Conservation (phyloP, 2,329 filamentous ascomycete genomes). For the Lasiodiplodia gonubiensis region DNA sequence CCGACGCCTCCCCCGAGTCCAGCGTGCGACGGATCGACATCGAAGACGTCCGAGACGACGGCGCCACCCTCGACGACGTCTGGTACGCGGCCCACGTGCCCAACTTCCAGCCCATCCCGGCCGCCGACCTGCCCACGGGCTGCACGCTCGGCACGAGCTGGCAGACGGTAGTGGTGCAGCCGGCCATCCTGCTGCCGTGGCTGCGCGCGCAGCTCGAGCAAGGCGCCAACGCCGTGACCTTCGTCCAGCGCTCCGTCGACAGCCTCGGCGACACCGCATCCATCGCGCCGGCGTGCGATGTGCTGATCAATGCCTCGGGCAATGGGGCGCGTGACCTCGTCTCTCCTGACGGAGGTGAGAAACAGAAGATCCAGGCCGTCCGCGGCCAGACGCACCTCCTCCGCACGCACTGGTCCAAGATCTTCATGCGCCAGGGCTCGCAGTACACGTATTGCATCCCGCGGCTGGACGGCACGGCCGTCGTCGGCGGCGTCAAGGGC, state of each 20-base stretch:
- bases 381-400: slow-evolving; percentile 37
- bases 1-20: slow-evolving; percentile 29
- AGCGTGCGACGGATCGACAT: slow-evolving; percentile 31
- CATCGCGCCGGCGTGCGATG: slow-evolving; percentile 32
- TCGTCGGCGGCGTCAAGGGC: slow-evolving; percentile 37
- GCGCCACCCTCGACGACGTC: slow-evolving; percentile 25
- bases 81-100: slow-evolving; percentile 29
- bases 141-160: slow-evolving; percentile 32
- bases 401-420: slow-evolving; percentile 34
- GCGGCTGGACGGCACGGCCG: slow-evolving; percentile 35
- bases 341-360: neutral
- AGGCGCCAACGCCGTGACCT: slow-evolving; percentile 33
- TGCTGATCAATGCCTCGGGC: slow-evolving; percentile 38
- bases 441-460: slow-evolving; percentile 38
- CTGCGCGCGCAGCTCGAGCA: slow-evolving; percentile 32
- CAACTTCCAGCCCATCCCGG: slow-evolving; percentile 24
- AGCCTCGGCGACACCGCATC: slow-evolving; percentile 32
- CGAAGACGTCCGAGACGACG: slow-evolving; percentile 29
- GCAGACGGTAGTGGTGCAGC: slow-evolving; percentile 34
- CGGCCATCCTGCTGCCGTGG: slow-evolving; percentile 37
- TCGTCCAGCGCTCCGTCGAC: slow-evolving; percentile 32
- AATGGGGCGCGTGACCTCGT: slow-evolving; percentile 33
- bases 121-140: slow-evolving; percentile 32
- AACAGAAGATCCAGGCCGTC: slow-evolving; percentile 33
- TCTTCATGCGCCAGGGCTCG: slow-evolving; percentile 35